Base-by-base conservation (phyloP, 2,329 filamentous ascomycete species). In the Colletotrichum zoysiae region DNA sequence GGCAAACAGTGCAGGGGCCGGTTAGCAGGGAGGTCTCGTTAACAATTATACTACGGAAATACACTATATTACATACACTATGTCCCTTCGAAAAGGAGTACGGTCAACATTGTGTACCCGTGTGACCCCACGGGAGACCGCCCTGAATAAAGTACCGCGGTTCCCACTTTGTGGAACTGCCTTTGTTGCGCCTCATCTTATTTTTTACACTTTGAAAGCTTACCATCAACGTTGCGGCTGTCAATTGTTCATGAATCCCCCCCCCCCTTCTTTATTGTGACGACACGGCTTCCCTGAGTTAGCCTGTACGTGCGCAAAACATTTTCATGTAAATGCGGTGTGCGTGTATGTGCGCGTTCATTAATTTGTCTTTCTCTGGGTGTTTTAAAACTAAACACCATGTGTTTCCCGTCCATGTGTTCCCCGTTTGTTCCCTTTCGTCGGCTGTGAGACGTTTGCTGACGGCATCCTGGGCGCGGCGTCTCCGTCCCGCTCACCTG, bases 141-240 rank as follows among this genome's bases (percentile, higher is more conserved):
- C 30, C 30, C 30, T 5, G 4, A 30, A 30, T 5, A 30, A 30
- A 30, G 3, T 30, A 30, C 30, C 30, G 30, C 4, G 30, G 30
- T 18, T 44, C 48, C 20, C n/a, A 12, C 30, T 6, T n/a, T 30
- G 40, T 33, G n/a, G 35, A 48, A 46, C 16, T 8, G 38, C n/a
- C n/a, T n/a, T 48, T 68, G 8, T 40, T 71, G 50, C 67, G 57
- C 65, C 44, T 42, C 44, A 62, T 58, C 55, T 62, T 61, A 56
- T 42, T 26, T 26, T 48, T 20, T n/a, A 30, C 23, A 30, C 56
- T 40, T 16, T 23, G 46, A 42, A 60, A 61, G 40, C 30, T 48
- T 56, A 42, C n/a, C 26, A 23, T 46, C n/a, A 23, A 38, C 53
- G 33, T 62, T 40, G 67, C n/a, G 20, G 35, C 33, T 7, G 33